Conservation (phyloP, 805 yeast genomes). For the Metschnikowia borealis region DNA sequence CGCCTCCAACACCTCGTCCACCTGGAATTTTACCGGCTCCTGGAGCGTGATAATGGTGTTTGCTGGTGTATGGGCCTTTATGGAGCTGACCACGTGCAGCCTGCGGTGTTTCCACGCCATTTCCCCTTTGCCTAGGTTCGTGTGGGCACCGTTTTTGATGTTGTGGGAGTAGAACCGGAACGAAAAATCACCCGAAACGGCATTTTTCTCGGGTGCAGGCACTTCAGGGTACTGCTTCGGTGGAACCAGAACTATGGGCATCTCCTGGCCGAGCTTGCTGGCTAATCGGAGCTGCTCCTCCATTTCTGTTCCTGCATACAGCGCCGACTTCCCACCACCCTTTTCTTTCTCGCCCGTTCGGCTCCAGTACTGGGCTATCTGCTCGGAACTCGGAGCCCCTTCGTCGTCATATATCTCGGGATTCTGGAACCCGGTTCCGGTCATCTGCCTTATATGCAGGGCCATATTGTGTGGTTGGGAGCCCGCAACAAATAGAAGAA, state of each 20-base stretch:
- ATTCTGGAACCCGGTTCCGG: conserved; percentile 3
- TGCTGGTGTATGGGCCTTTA: conserved; percentile 17
- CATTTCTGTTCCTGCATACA: neutral
- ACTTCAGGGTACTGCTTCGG: conserved; percentile 11
- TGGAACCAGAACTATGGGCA: neutral
- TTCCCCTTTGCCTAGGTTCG: conserved; percentile 23
- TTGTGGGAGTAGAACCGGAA: conserved; percentile 37
- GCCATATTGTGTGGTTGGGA: conserved; percentile 17
- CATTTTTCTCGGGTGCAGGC: conserved; percentile 11
- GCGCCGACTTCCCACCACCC: too few species aligned
- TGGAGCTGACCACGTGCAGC: conserved; percentile 14
- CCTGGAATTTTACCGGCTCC: conserved; percentile 17
- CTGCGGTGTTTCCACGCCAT: conserved; percentile 23
- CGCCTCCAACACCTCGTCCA: conserved; percentile 15
- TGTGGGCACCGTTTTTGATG: conserved; percentile 29
- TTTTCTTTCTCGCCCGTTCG: neutral
- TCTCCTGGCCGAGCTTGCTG: neutral
- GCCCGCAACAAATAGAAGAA: conserved; percentile 7
- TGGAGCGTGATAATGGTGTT: conserved; percentile 20
- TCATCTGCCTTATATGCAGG: conserved; percentile 9
- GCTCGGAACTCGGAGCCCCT: neutral
- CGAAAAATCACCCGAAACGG: conserved; percentile 13
- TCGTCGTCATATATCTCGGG: conserved; percentile 1
- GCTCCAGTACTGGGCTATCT: neutral
- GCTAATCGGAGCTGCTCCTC: neutral